These are phyloP conservation scores for Collybia nuda DNA, from an alignment of 768 basidiomycete species.

Conservation along the genomic window DNA sequence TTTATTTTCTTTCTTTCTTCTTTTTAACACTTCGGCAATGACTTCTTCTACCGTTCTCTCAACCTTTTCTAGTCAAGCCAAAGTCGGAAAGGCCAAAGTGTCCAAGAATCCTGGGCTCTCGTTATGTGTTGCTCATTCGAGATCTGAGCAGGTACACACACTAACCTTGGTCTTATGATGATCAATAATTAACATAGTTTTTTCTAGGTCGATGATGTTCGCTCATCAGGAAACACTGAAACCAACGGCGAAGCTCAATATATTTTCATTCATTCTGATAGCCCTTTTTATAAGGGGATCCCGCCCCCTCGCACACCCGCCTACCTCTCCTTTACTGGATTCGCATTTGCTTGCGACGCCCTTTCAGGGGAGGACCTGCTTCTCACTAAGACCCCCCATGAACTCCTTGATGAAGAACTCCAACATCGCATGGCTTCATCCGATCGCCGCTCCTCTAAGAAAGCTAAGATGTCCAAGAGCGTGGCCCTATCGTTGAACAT, in stretches of 20 bases:
- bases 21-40: too few relatives aligned
- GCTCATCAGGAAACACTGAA: slow-evolving; percentile 10
- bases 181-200: background rate
- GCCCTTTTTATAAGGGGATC: slow-evolving; percentile 34
- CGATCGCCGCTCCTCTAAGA: too few relatives aligned
- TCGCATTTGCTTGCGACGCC: slow-evolving; percentile 21
- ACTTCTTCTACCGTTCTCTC: too few relatives aligned
- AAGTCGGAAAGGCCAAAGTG: too few relatives aligned
- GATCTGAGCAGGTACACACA: too few relatives aligned
- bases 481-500: slow-evolving; percentile 14
- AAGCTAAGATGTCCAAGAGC: slow-evolving; percentile 14
- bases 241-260: slow-evolving; percentile 32
- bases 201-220: slow-evolving; percentile 2
- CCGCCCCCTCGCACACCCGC: slow-evolving; percentile 22
- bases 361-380: slow-evolving; percentile 19
- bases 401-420: slow-evolving; percentile 7
- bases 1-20: too few relatives aligned
- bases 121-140: too few relatives aligned
- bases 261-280: slow-evolving; percentile 35
- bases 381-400: slow-evolving; percentile 6
- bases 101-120: too few relatives aligned
- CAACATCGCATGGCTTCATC: background rate
- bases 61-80: too few relatives aligned
- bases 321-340: slow-evolving; percentile 26
- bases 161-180: background rate